phyloP scores from a whole-genome alignment of 306 rosid genomes.

The Alnus rubra region DNA sequence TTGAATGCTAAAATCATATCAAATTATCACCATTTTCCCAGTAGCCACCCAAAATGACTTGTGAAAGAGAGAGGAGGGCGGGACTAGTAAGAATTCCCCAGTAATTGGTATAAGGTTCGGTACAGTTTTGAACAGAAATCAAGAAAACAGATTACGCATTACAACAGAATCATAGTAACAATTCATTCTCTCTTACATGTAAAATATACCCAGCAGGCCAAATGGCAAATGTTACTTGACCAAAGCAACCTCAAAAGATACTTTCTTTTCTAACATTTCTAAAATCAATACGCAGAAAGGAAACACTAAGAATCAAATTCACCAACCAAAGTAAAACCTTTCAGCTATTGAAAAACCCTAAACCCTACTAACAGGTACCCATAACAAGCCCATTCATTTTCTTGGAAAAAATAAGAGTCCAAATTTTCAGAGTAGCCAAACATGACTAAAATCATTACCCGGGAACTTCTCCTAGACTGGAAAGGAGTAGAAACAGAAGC shows the following conservation, averaged over 20 bases:
- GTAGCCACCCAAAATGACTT: not conserved
- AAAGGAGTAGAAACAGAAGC: conserved; percentile 54
- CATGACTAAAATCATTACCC: conserved; percentile 38
- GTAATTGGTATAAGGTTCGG: not conserved
- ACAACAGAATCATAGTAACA: not conserved
- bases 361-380: conserved; percentile 5
- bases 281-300: not conserved
- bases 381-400: not conserved
- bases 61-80: not conserved
- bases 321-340: conserved; percentile 11
- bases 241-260: not conserved
- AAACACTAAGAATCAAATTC: not conserved
- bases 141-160: not conserved
- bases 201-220: not conserved
- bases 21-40: not conserved
- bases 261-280: not conserved
- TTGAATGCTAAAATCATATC: not conserved
- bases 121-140: not conserved
- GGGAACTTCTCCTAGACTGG: conserved; percentile 36
- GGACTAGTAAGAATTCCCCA: not conserved
- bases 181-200: not conserved
- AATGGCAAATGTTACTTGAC: not conserved
- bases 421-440: conserved; percentile 26
- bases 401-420: not conserved
- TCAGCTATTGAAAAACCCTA: conserved; percentile 6